A percentile compares a stretch with the other conserved stretches of the same genome.
Conservation (phyloP, 345 rosid species). For the Populus simonii region DNA sequence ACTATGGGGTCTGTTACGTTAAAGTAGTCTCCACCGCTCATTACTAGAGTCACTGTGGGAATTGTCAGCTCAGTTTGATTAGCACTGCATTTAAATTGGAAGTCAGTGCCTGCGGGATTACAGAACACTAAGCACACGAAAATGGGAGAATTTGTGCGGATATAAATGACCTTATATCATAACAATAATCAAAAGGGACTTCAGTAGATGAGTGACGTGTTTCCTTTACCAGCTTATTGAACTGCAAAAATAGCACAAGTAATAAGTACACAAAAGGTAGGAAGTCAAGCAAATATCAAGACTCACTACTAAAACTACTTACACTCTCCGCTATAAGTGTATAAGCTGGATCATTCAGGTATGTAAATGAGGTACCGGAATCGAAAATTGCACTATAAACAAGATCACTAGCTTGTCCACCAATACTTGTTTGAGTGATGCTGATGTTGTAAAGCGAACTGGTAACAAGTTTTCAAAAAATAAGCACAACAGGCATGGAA, state of each 20-base stretch:
- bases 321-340: constrained; percentile 58
- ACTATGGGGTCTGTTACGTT: constrained; percentile 52
- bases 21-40: constrained; percentile 71
- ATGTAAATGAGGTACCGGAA: constrained; percentile 92
- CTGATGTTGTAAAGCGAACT: constrained; percentile 89
- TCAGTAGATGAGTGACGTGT: constrained; percentile 37
- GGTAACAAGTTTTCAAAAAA: constrained; percentile 10
- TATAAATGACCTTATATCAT: constrained; percentile 52
- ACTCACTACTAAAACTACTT: constrained; percentile 31
- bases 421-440: constrained; percentile 55
- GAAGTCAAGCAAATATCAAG: constrained; percentile 2
- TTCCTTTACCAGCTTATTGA: constrained; percentile 50
- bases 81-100: constrained; percentile 10
- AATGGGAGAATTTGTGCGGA: not conserved
- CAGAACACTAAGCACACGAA: not conserved
- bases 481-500: constrained; percentile 13
- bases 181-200: constrained; percentile 85
- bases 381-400: constrained; percentile 78
- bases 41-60: constrained; percentile 59
- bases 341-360: constrained; percentile 75
- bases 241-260: constrained; percentile 47
- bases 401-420: constrained; percentile 47
- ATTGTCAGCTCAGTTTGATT: not conserved
- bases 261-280: not conserved
- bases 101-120: not conserved